Percentiles rank a stretch among this genome's conserved stretches.
Conservation (phyloP, 345 rosid species). For the Eucalyptus cloeziana region DNA sequence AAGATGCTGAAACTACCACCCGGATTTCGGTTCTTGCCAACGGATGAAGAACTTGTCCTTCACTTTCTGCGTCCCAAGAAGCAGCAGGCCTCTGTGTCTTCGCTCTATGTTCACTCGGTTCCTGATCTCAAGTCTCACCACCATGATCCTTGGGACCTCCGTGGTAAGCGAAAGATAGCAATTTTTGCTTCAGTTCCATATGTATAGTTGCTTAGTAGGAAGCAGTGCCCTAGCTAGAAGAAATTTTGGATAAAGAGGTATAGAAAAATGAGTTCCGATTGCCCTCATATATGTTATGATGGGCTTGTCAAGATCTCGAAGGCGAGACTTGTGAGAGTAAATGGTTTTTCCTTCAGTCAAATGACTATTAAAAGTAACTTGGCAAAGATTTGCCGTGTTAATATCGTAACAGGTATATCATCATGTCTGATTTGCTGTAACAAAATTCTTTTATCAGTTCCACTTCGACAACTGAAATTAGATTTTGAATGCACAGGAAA, state of each 20-base stretch:
- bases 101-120: slow-evolving; percentile 8
- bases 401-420: background rate
- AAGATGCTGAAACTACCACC: slow-evolving; percentile 23
- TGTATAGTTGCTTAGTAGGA: background rate
- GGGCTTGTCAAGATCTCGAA: background rate
- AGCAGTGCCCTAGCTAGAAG: background rate
- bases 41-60: slow-evolving; percentile 38
- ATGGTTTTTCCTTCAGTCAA: background rate
- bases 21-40: slow-evolving; percentile 28
- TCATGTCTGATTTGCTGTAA: background rate
- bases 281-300: background rate
- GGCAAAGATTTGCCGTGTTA: background rate
- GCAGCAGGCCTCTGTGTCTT: background rate
- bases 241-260: background rate
- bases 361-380: background rate
- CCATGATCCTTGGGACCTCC: slow-evolving; percentile 27
- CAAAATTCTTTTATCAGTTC: background rate
- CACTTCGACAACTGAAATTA: background rate
- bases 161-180: slow-evolving; percentile 3
- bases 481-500: slow-evolving; percentile 8
- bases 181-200: background rate
- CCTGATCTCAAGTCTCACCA: slow-evolving; percentile 11
- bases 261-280: background rate
- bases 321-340: background rate
- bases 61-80: slow-evolving; percentile 28